Evolutionary conservation across 768 basidiomycete species (phyloP).

Genomic region (Leccinum incarnatum): DNA sequence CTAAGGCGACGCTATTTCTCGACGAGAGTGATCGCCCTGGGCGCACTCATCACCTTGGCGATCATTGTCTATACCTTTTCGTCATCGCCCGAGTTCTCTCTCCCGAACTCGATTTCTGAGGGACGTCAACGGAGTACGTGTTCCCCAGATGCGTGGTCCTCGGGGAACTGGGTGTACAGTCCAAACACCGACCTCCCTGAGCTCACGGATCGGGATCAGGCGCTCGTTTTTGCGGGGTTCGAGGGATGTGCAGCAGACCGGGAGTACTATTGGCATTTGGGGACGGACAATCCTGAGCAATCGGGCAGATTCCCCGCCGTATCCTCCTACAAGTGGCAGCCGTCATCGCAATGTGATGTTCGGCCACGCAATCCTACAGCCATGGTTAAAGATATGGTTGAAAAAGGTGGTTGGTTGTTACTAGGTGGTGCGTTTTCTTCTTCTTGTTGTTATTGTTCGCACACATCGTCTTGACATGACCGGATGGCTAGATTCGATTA

Average conservation of each 20-base stretch:
- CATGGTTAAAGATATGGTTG: slow-evolving; percentile 56
- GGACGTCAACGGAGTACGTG: slow-evolving; percentile 31
- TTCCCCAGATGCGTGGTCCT: slow-evolving; percentile 34
- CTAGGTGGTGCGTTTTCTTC: slow-evolving; percentile 52
- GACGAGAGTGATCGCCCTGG: slow-evolving; percentile 25
- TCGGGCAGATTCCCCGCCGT: slow-evolving; percentile 55
- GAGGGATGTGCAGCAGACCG: slow-evolving; percentile 61
- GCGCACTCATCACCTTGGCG: slow-evolving; percentile 24
- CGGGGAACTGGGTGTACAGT: slow-evolving; percentile 42
- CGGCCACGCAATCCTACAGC: slow-evolving; percentile 39
- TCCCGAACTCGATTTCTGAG: slow-evolving; percentile 21
- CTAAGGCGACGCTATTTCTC: slow-evolving; percentile 24
- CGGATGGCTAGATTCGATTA: slow-evolving; percentile 52
- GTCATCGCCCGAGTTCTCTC: slow-evolving; percentile 14
- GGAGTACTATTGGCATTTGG: slow-evolving; percentile 65
- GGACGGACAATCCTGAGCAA: slow-evolving; percentile 44
- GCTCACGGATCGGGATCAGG: slow-evolving; percentile 43
- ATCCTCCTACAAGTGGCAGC: slow-evolving; percentile 53
- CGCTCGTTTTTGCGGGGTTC: slow-evolving; percentile 52
- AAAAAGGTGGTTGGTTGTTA: slow-evolving; percentile 69
- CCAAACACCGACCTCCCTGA: slow-evolving; percentile 33
- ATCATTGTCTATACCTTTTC: slow-evolving; percentile 32
- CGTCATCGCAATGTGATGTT: slow-evolving; percentile 44
- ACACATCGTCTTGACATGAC: slow-evolving; percentile 2
- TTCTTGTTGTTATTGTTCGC: not conserved